phyloP scores from a whole-genome alignment of 768 basidiomycete species.

The Suillus sp. region DNA sequence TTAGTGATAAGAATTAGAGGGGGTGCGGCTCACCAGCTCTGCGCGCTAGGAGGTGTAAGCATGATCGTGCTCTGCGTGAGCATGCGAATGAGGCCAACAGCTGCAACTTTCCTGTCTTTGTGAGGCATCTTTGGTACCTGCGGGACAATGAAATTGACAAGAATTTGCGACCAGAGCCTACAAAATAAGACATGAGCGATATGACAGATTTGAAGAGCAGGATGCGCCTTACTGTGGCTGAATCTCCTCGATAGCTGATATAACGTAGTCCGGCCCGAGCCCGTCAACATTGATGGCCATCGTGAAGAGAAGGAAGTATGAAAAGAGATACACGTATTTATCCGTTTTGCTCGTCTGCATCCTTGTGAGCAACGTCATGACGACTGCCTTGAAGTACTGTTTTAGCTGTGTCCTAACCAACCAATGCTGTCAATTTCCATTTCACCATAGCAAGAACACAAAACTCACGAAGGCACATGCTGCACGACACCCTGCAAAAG shows the following conservation, averaged over 20 bases:
- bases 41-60: conserved; percentile 61
- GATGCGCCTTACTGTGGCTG: conserved; percentile 68
- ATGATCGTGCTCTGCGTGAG: conserved; percentile 75
- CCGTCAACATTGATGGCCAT: conserved; percentile 76
- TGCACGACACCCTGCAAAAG: conserved; percentile 77
- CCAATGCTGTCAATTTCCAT: background rate
- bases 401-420: conserved; percentile 51
- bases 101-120: conserved; percentile 84
- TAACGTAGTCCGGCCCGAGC: conserved; percentile 76
- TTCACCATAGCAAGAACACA: background rate
- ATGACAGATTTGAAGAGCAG: conserved; percentile 4
- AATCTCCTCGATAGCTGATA: conserved; percentile 77
- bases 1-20: background rate
- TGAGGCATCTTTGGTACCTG: conserved; percentile 78
- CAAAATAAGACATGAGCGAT: background rate
- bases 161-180: conserved; percentile 79
- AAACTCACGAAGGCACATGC: conserved; percentile 72
- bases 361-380: conserved; percentile 80
- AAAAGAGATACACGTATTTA: conserved; percentile 81
- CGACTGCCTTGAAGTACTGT: conserved; percentile 71
- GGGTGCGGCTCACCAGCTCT: conserved; percentile 56
- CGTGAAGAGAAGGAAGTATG: conserved; percentile 73
- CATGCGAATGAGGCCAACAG: conserved; percentile 77
- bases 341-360: conserved; percentile 90
- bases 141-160: conserved; percentile 75